Evolutionary conservation across 768 basidiomycete genomes (phyloP).

Genomic region (Lactifluus echinatus): DNA sequence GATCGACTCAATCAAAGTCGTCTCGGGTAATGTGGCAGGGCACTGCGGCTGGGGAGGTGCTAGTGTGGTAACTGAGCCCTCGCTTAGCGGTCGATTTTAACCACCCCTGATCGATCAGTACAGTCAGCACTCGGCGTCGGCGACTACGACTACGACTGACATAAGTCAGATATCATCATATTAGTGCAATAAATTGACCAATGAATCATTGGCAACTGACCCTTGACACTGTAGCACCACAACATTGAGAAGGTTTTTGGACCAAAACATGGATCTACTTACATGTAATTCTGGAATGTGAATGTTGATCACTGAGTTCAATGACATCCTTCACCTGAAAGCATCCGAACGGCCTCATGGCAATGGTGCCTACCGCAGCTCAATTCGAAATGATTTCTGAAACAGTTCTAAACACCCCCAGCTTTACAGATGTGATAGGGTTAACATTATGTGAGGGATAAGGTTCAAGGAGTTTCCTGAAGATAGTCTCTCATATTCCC

Average conservation of each 20-base stretch:
- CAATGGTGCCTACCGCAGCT: background rate
- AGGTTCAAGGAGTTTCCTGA: background rate
- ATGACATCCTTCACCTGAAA: background rate
- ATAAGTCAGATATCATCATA: conserved; percentile 2
- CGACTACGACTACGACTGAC: background rate
- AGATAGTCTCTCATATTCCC: background rate
- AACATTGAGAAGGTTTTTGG: background rate
- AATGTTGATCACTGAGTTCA: background rate
- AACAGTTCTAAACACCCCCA: background rate
- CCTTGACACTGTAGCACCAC: too few relatives aligned
- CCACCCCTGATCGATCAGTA: conserved; percentile 7
- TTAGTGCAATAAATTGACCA: too few relatives aligned
- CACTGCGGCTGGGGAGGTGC: background rate
- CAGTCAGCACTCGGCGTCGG: background rate
- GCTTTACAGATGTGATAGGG: background rate
- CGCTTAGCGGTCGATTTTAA: background rate
- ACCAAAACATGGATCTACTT: background rate
- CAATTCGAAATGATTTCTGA: background rate
- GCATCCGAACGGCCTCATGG: conserved; percentile 2
- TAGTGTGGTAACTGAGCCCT: conserved; percentile 5
- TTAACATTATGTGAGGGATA: background rate
- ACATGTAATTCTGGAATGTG: too few relatives aligned
- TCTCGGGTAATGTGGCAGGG: background rate
- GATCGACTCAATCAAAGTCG: background rate
- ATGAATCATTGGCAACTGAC: too few relatives aligned